Conservation (phyloP, 2,329 filamentous ascomycete genomes). For the Phyllosticta citriasiana region DNA sequence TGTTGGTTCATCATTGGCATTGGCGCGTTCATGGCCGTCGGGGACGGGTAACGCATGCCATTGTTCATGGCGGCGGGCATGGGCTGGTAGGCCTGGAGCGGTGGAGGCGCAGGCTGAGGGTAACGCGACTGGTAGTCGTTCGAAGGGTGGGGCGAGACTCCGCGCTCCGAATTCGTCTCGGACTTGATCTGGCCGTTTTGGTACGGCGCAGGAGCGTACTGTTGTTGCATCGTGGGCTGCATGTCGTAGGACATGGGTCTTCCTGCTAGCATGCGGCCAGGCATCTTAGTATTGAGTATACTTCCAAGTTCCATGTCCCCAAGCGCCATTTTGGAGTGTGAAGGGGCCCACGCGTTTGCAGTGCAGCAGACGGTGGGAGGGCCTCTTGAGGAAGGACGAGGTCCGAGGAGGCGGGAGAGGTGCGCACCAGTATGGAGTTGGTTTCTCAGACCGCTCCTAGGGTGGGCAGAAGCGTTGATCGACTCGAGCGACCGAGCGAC, state of each 20-base stretch:
- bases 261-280: conserved; percentile 27
- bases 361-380: conserved; percentile 5
- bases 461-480: conserved; percentile 1
- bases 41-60: conserved; percentile 45
- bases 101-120: conserved; percentile 47
- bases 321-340: conserved; percentile 12
- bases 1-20: conserved; percentile 47
- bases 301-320: conserved; percentile 30
- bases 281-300: conserved; percentile 34
- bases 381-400: conserved; percentile 8
- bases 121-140: conserved; percentile 45
- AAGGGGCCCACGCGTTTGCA: conserved; percentile 9
- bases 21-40: conserved; percentile 40
- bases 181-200: conserved; percentile 43
- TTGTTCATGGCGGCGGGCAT: conserved; percentile 42
- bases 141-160: conserved; percentile 44
- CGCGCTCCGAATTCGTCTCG: conserved; percentile 50
- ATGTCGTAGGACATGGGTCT: conserved; percentile 25
- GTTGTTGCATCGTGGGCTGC: conserved; percentile 34
- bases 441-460: conserved; percentile 10
- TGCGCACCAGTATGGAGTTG: conserved; percentile 11
- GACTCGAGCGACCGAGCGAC: conserved; percentile 3
- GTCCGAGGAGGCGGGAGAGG: conserved; percentile 11
- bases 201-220: conserved; percentile 38
- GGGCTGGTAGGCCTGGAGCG: conserved; percentile 37